Conservation (phyloP, 306 rosid species). For the Astragalus glycyphyllos region DNA sequence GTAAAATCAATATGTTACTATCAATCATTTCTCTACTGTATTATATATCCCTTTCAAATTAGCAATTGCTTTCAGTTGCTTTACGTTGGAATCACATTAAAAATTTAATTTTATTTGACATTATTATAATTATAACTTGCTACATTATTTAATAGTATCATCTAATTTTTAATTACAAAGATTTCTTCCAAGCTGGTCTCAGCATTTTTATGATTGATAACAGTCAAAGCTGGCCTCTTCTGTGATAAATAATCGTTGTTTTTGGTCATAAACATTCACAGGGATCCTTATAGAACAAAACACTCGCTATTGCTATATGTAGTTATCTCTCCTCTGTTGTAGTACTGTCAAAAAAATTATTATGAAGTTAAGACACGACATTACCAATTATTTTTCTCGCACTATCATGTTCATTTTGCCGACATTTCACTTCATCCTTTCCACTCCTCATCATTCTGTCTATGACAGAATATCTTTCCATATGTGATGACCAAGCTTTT, state of each 20-base stretch:
- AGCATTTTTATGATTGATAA: neutral
- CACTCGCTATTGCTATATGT: neutral
- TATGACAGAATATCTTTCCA: neutral
- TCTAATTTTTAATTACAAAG: neutral
- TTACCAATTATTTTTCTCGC: neutral
- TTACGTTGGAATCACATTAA: neutral
- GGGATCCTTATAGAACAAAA: neutral
- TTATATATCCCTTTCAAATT: neutral
- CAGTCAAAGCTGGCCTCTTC: slow-evolving; percentile 1
- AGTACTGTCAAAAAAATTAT: neutral
- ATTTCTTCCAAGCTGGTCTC: slow-evolving; percentile 7
- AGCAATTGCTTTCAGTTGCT: neutral
- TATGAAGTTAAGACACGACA: neutral
- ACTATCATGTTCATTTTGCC: neutral
- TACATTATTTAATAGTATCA: neutral
- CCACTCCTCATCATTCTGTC: neutral
- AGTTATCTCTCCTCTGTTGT: neutral
- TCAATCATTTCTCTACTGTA: too few species aligned
- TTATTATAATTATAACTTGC: neutral
- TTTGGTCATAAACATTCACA: slow-evolving; percentile 19
- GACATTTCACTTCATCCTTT: neutral
- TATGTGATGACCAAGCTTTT: slow-evolving; percentile 4
- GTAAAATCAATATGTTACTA: too few species aligned
- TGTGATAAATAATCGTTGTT: neutral
- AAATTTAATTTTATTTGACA: neutral